Base-by-base conservation (phyloP, 75 land plant genomes). In the Pinus albicaulis region DNA sequence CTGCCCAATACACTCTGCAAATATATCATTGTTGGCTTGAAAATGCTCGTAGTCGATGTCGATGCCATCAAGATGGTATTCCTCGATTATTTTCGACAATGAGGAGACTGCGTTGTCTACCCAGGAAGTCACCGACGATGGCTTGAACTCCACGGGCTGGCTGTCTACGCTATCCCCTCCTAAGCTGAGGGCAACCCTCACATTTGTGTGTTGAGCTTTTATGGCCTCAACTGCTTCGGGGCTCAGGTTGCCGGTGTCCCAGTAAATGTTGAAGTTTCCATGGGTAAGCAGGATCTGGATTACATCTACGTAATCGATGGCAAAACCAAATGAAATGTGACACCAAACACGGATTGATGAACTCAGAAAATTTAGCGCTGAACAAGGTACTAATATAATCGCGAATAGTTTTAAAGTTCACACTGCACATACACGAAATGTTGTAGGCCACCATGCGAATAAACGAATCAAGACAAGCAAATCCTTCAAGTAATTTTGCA, bases 91-190 rank as follows among this genome's bases (percentile, higher is more conserved):
- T 2, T 66, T 61, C 20, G 88, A 83, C 80, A 85, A 78, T 17
- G 90, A 88, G 24, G 79, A 52, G 17, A 85, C 81, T 6, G 90
- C 87, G 70, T 88, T 88, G n/a, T 74, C 73, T 34, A 85, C 78
- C 90, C 90, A 88, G 0, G 82, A 57, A 5, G 78, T 28, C 7
- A 77, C 71, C 2, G 83, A 78, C 6, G 65, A 36, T 7, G 89
- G 86, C 3, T 76, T 75, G 78, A 83, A 83, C 36, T 75, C 57
- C 20, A 76, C 82, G 28, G 0, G 31, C 1, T 52, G 56, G 24
- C 44, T 76, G 48, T 48, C 75, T 1, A 83, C 80, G 25, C 22
- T 77, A 75, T 80, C 80, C 1, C 89, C 86, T 26, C 83, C 86
- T 1, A 87, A 59, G 70, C 86, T 84, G 11, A 84, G 16, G 3